Base-by-base conservation (phyloP, 805 yeast species). In the Zygosaccharomyces bisporus region DNA sequence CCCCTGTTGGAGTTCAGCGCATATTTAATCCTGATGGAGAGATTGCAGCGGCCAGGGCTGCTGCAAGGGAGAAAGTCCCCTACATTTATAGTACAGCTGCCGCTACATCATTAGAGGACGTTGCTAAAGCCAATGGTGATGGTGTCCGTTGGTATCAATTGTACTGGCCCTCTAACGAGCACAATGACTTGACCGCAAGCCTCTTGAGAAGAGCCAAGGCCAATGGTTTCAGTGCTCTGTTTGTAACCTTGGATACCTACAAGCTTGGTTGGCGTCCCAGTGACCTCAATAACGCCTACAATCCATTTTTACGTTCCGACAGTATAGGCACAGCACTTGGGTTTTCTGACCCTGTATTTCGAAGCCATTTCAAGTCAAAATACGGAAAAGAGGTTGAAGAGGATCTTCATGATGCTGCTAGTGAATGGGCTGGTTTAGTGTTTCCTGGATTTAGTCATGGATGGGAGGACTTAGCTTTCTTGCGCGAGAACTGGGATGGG, bases 171-270 rank as follows among this genome's bases (percentile, higher is more conserved):
- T 39, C 57, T 64, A 5, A 68, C 70, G 38, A 60, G 73, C 16
- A 55, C 70, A 23, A 48, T 44, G 21, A 49, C 53, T 16, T 49
- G 46, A 14, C 52, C 59, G 48, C 55, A 53, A 58, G 18, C 13
- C 56, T 62, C 39, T 61, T 75, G 10, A 60, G 61, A 38, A 68
- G 67, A 31, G 73, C 72, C 14, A 72, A 71, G 39, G 57, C 67
- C 12, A 59, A 56, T 2, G 71, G 72, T 3, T 62, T 73, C 43
- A 71, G 71, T 52, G 80, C 72, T 0, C 49, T 78, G 3, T 73
- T 76, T 46, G 69, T 78, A 40, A 79, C 82, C 2, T 77, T 78
- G 20, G 83, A 79, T 53, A 71, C 78, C 14, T 45, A 67, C 61
- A 58, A 57, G 75, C 39, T 46, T 53, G 35, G 54, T 50, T 58